These are phyloP conservation scores for Calonectria naviculata DNA, from an alignment of 2,329 filamentous ascomycete species.

Conservation along the genomic window DNA sequence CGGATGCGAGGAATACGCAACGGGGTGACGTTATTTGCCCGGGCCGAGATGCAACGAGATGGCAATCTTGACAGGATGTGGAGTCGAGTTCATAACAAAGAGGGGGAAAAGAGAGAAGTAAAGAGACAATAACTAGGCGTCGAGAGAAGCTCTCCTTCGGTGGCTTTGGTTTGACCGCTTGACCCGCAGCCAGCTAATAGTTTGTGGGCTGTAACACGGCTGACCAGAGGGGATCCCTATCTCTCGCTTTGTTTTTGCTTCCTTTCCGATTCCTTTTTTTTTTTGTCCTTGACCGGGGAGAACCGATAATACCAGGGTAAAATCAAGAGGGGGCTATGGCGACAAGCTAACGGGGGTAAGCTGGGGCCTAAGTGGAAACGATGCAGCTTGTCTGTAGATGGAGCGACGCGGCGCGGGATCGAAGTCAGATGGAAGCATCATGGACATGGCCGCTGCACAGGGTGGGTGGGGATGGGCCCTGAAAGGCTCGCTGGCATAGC, in stretches of 20 bases:
- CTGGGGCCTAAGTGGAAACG: neutral
- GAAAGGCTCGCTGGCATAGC: neutral
- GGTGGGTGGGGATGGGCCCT: constrained; percentile 11
- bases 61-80: neutral
- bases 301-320: neutral
- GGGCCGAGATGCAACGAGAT: neutral
- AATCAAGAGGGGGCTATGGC: neutral
- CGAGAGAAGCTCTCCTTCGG: neutral
- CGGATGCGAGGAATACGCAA: constrained; percentile 1
- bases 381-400: neutral
- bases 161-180: neutral
- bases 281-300: neutral
- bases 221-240: neutral
- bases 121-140: neutral
- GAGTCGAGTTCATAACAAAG: neutral
- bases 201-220: neutral
- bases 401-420: neutral
- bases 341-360: neutral
- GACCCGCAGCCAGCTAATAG: neutral
- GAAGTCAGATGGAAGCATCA: constrained; percentile 23
- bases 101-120: neutral
- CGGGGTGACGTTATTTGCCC: neutral
- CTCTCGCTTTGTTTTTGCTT: neutral
- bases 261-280: neutral
- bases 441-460: neutral